A percentile compares a stretch with the other conserved stretches of the same genome.
These are phyloP conservation scores for Nissolia schottii DNA, from an alignment of 306 rosid genomes.

Conservation along the genomic window DNA sequence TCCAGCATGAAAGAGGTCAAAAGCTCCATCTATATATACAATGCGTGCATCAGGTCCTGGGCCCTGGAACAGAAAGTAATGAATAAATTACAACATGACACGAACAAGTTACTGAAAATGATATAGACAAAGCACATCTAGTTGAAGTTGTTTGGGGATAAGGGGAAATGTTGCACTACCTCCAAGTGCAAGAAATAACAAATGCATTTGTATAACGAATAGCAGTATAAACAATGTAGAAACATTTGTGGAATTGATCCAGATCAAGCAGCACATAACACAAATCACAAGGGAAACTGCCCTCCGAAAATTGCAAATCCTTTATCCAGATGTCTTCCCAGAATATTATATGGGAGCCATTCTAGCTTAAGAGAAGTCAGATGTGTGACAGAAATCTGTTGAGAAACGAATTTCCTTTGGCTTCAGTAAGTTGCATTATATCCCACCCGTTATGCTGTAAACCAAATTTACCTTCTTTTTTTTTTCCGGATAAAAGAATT, in stretches of 20 bases:
- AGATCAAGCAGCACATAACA: too few relatives aligned
- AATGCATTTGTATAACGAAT: background rate
- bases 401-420: too few relatives aligned
- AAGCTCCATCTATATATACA: conserved; percentile 98
- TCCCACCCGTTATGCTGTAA: too few relatives aligned
- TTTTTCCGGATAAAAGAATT: too few relatives aligned
- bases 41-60: conserved; percentile 95
- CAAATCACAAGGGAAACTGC: too few relatives aligned
- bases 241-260: background rate
- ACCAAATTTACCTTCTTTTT: too few relatives aligned
- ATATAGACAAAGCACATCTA: background rate
- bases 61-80: conserved; percentile 47
- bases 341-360: too few relatives aligned
- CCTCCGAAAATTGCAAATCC: too few relatives aligned
- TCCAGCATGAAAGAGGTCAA: conserved; percentile 99
- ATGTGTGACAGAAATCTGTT: too few relatives aligned
- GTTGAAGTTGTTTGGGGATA: background rate
- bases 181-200: background rate
- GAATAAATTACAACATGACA: conserved; percentile 1
- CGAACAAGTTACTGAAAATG: background rate
- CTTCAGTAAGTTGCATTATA: too few relatives aligned
- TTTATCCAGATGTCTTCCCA: too few relatives aligned
- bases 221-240: background rate
- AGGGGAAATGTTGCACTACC: background rate
- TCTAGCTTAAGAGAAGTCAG: too few relatives aligned